These are phyloP conservation scores for Endogone sp. DNA, from an alignment of 192 early-diverging fungal genomes.

Conservation along the genomic window DNA sequence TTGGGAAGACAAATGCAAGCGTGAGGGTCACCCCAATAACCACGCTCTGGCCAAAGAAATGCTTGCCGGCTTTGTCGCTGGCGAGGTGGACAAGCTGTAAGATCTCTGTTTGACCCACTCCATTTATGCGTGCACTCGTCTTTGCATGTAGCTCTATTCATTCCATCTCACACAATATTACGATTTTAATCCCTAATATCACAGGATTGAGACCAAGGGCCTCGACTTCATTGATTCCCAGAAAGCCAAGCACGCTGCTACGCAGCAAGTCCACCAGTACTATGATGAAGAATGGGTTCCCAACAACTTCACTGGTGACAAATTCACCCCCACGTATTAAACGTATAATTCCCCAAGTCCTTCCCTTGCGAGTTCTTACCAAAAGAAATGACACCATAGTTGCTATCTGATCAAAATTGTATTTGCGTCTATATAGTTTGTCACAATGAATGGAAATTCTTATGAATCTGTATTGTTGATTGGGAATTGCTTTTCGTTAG, in stretches of 20 bases:
- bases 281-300: slow-evolving; percentile 5
- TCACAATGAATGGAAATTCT: too few relatives aligned
- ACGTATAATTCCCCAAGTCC: too few relatives aligned
- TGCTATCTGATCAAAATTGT: too few relatives aligned
- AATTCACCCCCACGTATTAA: too few relatives aligned
- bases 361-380: too few relatives aligned
- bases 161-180: too few relatives aligned
- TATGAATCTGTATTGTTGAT: too few relatives aligned
- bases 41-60: slow-evolving; percentile 38
- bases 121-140: not conserved
- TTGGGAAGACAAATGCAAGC: slow-evolving; percentile 21
- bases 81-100: slow-evolving; percentile 34
- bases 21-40: slow-evolving; percentile 15
- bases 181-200: not conserved
- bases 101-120: not conserved
- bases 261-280: slow-evolving; percentile 23
- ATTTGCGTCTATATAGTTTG: too few relatives aligned
- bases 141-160: too few relatives aligned
- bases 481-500: too few relatives aligned
- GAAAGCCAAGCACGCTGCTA: slow-evolving; percentile 38
- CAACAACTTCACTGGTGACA: too few relatives aligned
- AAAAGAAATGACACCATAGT: too few relatives aligned
- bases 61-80: slow-evolving; percentile 33
- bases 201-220: slow-evolving; percentile 42
- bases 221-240: slow-evolving; percentile 42